Percentiles rank a stretch among this genome's conserved stretches.
These are phyloP conservation scores for Achaetomium macrosporum DNA, from an alignment of 2,329 filamentous ascomycete species.

Conservation along the genomic window DNA sequence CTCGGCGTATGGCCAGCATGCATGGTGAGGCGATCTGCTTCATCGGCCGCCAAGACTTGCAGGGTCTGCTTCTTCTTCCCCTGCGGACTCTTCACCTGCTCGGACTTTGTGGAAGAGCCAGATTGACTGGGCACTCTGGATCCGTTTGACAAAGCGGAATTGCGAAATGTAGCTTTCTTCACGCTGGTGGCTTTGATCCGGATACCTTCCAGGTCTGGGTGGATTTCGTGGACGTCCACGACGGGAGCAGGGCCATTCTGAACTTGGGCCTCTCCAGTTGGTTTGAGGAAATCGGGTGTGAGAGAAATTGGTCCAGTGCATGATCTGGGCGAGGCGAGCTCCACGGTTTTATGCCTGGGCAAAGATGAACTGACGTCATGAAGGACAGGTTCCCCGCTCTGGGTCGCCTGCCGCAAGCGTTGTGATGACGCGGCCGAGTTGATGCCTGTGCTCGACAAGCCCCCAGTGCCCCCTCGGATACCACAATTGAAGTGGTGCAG, in stretches of 20 bases:
- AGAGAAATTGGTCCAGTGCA: conserved; percentile 8
- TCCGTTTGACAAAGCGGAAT: conserved; percentile 28
- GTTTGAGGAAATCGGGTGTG: conserved; percentile 11
- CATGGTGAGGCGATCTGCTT: conserved; percentile 50
- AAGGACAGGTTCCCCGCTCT: background rate
- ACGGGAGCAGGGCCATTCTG: conserved; percentile 37
- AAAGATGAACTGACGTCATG: background rate
- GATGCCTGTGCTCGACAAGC: conserved; percentile 21
- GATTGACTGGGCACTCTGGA: conserved; percentile 27
- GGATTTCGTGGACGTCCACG: conserved; percentile 53
- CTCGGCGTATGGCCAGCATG: conserved; percentile 59
- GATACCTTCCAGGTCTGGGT: conserved; percentile 56
- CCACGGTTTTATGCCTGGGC: conserved; percentile 1
- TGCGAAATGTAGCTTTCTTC: conserved; percentile 46
- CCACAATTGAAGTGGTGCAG: conserved; percentile 13
- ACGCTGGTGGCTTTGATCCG: conserved; percentile 50
- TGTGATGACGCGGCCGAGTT: conserved; percentile 22
- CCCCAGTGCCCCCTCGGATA: conserved; percentile 18
- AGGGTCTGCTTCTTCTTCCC: conserved; percentile 40
- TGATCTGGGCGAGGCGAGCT: conserved; percentile 14
- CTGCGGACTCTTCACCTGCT: conserved; percentile 24
- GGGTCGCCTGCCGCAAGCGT: background rate
- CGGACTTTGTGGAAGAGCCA: conserved; percentile 28
- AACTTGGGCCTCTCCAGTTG: conserved; percentile 14
- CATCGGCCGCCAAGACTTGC: conserved; percentile 42